Evolutionary conservation across 768 basidiomycete species (phyloP).

Genomic region (Fomitopsis serialis): DNA sequence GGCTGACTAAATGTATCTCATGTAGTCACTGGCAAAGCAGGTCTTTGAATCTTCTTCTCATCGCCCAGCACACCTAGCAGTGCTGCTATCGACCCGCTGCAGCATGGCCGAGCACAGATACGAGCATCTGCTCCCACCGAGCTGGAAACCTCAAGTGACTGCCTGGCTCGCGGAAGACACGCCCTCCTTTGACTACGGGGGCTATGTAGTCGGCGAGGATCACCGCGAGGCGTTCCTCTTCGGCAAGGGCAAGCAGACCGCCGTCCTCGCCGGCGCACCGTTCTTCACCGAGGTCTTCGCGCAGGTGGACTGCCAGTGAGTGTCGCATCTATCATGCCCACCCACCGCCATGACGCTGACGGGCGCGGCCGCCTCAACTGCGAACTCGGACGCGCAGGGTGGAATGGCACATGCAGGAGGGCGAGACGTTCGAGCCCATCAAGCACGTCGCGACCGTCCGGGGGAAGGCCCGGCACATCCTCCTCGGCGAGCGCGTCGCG

Average conservation of each 20-base stretch:
- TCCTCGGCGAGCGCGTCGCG: conserved; percentile 90
- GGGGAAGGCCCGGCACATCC: conserved; percentile 81
- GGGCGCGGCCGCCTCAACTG: neutral
- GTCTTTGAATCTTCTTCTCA: too few relatives aligned
- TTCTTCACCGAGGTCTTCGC: conserved; percentile 93
- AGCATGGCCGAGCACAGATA: conserved; percentile 9
- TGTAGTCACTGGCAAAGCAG: too few relatives aligned
- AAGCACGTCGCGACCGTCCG: conserved; percentile 86
- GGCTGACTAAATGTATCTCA: too few relatives aligned
- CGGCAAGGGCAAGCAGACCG: conserved; percentile 77
- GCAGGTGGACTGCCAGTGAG: conserved; percentile 87
- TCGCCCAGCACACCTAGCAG: too few relatives aligned
- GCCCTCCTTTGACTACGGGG: conserved; percentile 94
- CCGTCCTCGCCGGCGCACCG: conserved; percentile 89
- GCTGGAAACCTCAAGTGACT: conserved; percentile 80
- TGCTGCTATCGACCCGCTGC: too few relatives aligned
- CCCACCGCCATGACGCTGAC: neutral
- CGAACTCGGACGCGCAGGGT: conserved; percentile 45
- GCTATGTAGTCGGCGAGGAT: conserved; percentile 92
- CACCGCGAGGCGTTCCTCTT: conserved; percentile 81
- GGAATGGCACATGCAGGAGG: conserved; percentile 90
- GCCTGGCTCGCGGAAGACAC: conserved; percentile 91
- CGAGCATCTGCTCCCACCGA: conserved; percentile 83
- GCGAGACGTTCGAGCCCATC: conserved; percentile 73
- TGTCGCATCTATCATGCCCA: conserved; percentile 12